Percentiles rank a stretch among this genome's conserved stretches.
Conservation (phyloP, 768 basidiomycete species). For the Pleurotus djamor region DNA sequence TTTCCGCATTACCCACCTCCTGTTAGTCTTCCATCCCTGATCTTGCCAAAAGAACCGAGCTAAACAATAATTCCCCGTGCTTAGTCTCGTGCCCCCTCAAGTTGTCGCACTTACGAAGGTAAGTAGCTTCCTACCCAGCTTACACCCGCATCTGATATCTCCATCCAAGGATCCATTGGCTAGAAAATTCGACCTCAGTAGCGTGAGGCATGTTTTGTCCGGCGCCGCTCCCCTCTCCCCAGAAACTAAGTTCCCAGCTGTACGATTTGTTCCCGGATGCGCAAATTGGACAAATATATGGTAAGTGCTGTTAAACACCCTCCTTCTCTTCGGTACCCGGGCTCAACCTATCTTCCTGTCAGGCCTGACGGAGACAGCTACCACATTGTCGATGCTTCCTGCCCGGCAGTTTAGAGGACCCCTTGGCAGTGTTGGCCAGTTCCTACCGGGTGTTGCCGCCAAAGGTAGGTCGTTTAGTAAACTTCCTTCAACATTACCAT, state of each 20-base stretch:
- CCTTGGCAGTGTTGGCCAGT: constrained; percentile 26
- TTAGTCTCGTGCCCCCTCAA: constrained; percentile 46
- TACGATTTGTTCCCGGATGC: constrained; percentile 43
- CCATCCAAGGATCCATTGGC: constrained; percentile 38
- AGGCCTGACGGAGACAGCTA: constrained; percentile 36
- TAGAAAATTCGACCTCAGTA: constrained; percentile 36
- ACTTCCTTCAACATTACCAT: not conserved
- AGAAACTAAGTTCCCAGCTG: constrained; percentile 47
- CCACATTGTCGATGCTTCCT: constrained; percentile 45
- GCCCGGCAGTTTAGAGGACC: constrained; percentile 35
- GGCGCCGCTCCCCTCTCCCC: constrained; percentile 61
- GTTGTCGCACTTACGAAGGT: constrained; percentile 51
- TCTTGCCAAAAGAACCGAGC: constrained; percentile 21
- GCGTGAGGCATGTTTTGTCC: constrained; percentile 35
- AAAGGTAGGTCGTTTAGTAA: constrained; percentile 9
- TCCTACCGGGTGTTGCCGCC: constrained; percentile 2
- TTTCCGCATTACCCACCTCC: constrained; percentile 46
- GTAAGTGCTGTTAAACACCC: constrained; percentile 23
- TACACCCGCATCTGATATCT: constrained; percentile 25
- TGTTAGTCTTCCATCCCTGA: constrained; percentile 21
- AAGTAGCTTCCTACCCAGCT: constrained; percentile 31
- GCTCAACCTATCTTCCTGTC: not conserved
- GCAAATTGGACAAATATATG: constrained; percentile 62
- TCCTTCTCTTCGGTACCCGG: not conserved
- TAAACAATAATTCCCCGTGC: constrained; percentile 10